Percentiles rank a stretch among this genome's conserved stretches.
Conservation (phyloP, 2,329 filamentous ascomycete species). For the Graphiopsis chlorocephala region DNA sequence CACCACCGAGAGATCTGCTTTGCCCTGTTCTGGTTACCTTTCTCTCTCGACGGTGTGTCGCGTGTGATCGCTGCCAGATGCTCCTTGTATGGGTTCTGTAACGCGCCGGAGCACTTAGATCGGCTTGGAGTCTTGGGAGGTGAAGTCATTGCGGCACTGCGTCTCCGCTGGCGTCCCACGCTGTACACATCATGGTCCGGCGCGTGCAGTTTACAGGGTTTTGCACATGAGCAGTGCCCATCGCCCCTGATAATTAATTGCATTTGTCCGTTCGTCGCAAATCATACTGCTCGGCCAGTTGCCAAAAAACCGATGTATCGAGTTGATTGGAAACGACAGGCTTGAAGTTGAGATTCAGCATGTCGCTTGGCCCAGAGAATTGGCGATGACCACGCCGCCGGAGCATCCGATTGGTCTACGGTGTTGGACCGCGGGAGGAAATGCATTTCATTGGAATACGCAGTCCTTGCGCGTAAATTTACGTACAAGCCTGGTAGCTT, state of each 20-base stretch:
- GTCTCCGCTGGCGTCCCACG: neutral
- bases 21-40: neutral
- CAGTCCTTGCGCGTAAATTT: neutral
- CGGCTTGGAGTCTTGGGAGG: constrained; percentile 1
- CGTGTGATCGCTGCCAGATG: neutral
- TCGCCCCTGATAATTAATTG: neutral
- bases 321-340: neutral
- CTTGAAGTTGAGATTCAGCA: neutral
- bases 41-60: neutral
- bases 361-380: neutral
- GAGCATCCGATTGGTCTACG: neutral
- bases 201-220: neutral
- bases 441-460: neutral
- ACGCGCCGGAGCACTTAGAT: neutral
- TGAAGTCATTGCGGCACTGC: neutral
- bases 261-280: neutral
- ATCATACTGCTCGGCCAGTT: too few relatives aligned
- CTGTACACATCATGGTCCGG: neutral
- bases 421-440: neutral
- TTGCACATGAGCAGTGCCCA: neutral
- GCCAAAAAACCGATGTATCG: too few relatives aligned
- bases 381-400: neutral
- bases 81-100: neutral
- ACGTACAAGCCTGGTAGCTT: too few relatives aligned
- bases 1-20: neutral